Evolutionary conservation across 2,329 filamentous ascomycete genomes (phyloP), one percentile per base, ranked within the genome.

Genomic region (Tympanopsis confertula): DNA sequence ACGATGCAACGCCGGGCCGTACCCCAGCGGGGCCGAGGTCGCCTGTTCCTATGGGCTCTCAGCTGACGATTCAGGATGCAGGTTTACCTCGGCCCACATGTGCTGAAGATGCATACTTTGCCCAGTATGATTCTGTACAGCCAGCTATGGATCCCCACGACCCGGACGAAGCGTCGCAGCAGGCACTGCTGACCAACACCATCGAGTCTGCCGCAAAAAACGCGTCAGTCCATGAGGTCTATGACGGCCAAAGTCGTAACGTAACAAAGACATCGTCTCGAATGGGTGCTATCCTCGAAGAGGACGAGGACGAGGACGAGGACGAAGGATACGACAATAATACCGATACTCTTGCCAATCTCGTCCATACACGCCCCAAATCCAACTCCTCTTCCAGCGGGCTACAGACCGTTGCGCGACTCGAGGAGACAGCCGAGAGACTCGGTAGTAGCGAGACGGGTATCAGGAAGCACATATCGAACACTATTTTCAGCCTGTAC

Each of bases 101-200:
- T 5, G 64, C 66, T 15, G 83, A 88, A 43, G 74, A 81, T 35
- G 77, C 77, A 32, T 89, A 89, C 56, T 89, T 76, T 55, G 74
- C 80, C 14, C 77, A 81, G 52, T 89, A 91, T 54, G 78, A 82
- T 47, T 66, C 74, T 44, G 82, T 89, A 5, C 84, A 89, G 53
- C 82, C 84, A 2, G 83, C 83, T 20, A 76, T 89, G 66, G 85
- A 89, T 56, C 76, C 75, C 39, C 78, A 88, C 53, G 83, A 88
- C 46, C 83, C 83, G n/a, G 81, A 86, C 47, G 82, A 86, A 58
- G 78, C 60, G n/a, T n/a, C 19, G 44, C 56, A 19, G 53, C 49
- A 10, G 56, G 59, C 1, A 56, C 54, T 7, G 45, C 52, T 7
- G 55, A 62, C 32, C 56, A 66, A 38, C 66, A 64, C 15, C 69